Evolutionary conservation across 257 asterid genomes (phyloP).

Genomic region (Plantago ovata): DNA sequence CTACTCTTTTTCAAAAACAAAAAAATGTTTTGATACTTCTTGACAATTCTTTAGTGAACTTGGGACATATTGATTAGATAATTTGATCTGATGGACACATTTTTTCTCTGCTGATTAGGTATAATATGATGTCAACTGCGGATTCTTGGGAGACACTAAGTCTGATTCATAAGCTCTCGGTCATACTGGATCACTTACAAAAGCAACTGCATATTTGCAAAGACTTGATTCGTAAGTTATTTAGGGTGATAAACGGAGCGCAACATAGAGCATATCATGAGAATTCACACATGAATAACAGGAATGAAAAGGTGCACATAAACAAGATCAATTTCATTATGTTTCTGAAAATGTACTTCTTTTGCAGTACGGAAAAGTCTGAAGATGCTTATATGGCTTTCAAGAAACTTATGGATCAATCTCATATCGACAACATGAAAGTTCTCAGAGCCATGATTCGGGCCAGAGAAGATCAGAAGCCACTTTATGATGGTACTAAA

Average conservation of each 20-base stretch:
- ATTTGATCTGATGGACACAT: too few relatives aligned
- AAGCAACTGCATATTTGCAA: conserved; percentile 25
- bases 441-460: conserved; percentile 40
- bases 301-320: too few relatives aligned
- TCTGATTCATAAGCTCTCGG: conserved; percentile 56
- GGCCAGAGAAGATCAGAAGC: conserved; percentile 37
- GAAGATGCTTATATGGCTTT: conserved; percentile 34
- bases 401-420: conserved; percentile 32
- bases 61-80: too few relatives aligned
- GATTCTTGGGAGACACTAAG: conserved; percentile 56
- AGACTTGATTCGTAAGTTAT: conserved; percentile 36
- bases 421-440: conserved; percentile 55
- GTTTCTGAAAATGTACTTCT: neutral
- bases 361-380: conserved; percentile 27
- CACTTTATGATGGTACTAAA: conserved; percentile 39
- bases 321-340: neutral
- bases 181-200: conserved; percentile 47
- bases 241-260: neutral
- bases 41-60: too few relatives aligned
- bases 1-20: neutral
- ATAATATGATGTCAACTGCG: conserved; percentile 34
- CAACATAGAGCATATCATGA: neutral
- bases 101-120: conserved; percentile 29
- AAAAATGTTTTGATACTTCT: too few relatives aligned
- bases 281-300: too few relatives aligned